Evolutionary conservation across 2,329 filamentous ascomycete genomes (phyloP).

Genomic region (Trichoderma lentiforme): DNA sequence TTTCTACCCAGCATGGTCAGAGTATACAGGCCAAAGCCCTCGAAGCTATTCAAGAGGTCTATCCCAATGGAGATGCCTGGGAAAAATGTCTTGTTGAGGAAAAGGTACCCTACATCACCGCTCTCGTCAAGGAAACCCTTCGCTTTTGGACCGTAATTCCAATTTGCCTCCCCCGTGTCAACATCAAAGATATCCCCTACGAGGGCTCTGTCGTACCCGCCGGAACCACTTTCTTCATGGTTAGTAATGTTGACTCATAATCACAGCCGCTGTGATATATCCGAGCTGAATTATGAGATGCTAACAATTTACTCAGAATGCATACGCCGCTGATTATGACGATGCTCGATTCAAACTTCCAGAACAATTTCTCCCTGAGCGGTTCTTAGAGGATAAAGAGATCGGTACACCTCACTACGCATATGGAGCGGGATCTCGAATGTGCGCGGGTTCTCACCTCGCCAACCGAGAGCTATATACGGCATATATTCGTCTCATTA

Average conservation of each 20-base stretch:
- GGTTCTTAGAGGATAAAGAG: slow-evolving; percentile 59
- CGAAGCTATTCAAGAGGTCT: slow-evolving; percentile 65
- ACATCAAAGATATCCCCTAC: slow-evolving; percentile 69
- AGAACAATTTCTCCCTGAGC: slow-evolving; percentile 63
- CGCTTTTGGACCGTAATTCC: slow-evolving; percentile 79
- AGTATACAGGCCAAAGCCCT: slow-evolving; percentile 68
- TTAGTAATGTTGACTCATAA: slow-evolving; percentile 25
- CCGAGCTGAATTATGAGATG: neutral
- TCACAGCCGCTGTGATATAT: neutral
- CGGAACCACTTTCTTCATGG: slow-evolving; percentile 78
- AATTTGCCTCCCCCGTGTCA: slow-evolving; percentile 70
- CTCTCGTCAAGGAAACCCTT: slow-evolving; percentile 73
- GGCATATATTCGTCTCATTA: slow-evolving; percentile 56
- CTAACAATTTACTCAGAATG: slow-evolving; percentile 47
- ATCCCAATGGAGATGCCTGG: slow-evolving; percentile 75
- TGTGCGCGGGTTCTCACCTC: slow-evolving; percentile 62
- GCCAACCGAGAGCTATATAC: slow-evolving; percentile 63
- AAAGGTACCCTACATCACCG: slow-evolving; percentile 73
- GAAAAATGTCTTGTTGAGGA: slow-evolving; percentile 68
- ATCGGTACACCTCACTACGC: slow-evolving; percentile 58
- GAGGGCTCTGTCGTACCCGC: slow-evolving; percentile 65
- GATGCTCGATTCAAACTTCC: slow-evolving; percentile 63
- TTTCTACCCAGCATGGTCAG: slow-evolving; percentile 65
- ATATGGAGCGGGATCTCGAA: slow-evolving; percentile 60
- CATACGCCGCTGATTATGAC: slow-evolving; percentile 73